These are phyloP conservation scores for Aspergillus hiratsukae DNA, from an alignment of 2,329 filamentous ascomycete species.

Conservation along the genomic window DNA sequence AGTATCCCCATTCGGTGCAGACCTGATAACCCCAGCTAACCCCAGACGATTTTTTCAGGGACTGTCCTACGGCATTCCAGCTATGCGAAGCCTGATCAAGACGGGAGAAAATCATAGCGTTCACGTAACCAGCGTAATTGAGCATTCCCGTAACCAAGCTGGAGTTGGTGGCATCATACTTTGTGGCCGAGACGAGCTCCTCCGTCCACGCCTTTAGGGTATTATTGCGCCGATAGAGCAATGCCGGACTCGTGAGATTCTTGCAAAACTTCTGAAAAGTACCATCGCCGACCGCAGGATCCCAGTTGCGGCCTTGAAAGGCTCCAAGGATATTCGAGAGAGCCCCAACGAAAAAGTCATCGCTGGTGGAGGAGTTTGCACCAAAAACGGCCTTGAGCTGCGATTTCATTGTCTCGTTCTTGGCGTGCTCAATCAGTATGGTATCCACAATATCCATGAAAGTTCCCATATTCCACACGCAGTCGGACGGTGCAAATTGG, in stretches of 20 bases:
- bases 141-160: slow-evolving; percentile 49
- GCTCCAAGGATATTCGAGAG: slow-evolving; percentile 44
- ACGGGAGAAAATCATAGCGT: slow-evolving; percentile 37
- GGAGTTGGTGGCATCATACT: slow-evolving; percentile 30
- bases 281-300: slow-evolving; percentile 49
- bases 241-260: slow-evolving; percentile 48
- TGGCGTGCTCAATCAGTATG: slow-evolving; percentile 48
- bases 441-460: slow-evolving; percentile 56
- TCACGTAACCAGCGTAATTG: slow-evolving; percentile 56
- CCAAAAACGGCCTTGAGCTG: slow-evolving; percentile 54
- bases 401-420: slow-evolving; percentile 40
- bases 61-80: not conserved
- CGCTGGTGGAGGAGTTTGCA: slow-evolving; percentile 23
- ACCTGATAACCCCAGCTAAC: slow-evolving; percentile 57
- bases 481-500: slow-evolving; percentile 55
- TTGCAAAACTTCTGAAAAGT: slow-evolving; percentile 52
- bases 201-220: slow-evolving; percentile 22
- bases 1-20: slow-evolving; percentile 67
- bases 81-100: slow-evolving; percentile 24
- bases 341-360: slow-evolving; percentile 17
- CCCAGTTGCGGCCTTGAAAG: slow-evolving; percentile 59
- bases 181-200: slow-evolving; percentile 5
- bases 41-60: slow-evolving; percentile 29
- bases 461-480: slow-evolving; percentile 61
- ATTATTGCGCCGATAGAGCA: slow-evolving; percentile 42